Evolutionary conservation across 345 rosid genomes (phyloP).

Genomic region (Boechera divaricarpa): DNA sequence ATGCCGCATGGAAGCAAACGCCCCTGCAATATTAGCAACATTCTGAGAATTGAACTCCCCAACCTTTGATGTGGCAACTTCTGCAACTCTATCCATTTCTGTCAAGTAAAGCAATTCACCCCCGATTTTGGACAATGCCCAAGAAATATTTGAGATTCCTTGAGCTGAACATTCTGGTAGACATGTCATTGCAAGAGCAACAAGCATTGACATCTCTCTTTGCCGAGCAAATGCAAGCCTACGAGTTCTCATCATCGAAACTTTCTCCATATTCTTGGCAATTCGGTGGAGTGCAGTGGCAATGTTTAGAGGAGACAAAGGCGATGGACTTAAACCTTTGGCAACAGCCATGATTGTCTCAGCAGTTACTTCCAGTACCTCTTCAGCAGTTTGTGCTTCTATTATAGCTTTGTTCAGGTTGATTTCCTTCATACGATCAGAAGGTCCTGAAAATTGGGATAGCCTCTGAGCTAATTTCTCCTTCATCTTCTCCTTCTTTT

Average conservation of each 20-base stretch:
- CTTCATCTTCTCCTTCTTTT: slow-evolving; percentile 64
- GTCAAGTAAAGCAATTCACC: slow-evolving; percentile 87
- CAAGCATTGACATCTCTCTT: slow-evolving; percentile 94
- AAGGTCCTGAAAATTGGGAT: slow-evolving; percentile 76
- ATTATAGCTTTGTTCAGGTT: slow-evolving; percentile 70
- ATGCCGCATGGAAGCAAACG: slow-evolving; percentile 89
- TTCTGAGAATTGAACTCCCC: slow-evolving; percentile 85
- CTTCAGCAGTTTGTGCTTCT: slow-evolving; percentile 85
- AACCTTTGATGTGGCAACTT: slow-evolving; percentile 75
- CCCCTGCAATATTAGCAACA: slow-evolving; percentile 90
- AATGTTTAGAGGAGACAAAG: slow-evolving; percentile 80
- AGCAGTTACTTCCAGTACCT: slow-evolving; percentile 68
- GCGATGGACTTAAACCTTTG: slow-evolving; percentile 90
- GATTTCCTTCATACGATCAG: slow-evolving; percentile 78
- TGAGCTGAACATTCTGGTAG: slow-evolving; percentile 92
- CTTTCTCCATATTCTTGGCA: slow-evolving; percentile 96
- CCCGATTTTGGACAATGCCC: slow-evolving; percentile 93
- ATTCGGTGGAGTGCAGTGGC: slow-evolving; percentile 90
- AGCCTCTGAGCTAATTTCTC: slow-evolving; percentile 72
- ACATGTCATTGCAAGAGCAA: slow-evolving; percentile 80
- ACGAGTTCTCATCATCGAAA: slow-evolving; percentile 69
- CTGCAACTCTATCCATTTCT: slow-evolving; percentile 97
- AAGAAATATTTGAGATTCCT: slow-evolving; percentile 87
- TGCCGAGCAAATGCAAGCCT: slow-evolving; percentile 79
- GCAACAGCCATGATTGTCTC: slow-evolving; percentile 81